Evolutionary conservation across 345 rosid species (phyloP).

Genomic region (Arabis alpina): DNA sequence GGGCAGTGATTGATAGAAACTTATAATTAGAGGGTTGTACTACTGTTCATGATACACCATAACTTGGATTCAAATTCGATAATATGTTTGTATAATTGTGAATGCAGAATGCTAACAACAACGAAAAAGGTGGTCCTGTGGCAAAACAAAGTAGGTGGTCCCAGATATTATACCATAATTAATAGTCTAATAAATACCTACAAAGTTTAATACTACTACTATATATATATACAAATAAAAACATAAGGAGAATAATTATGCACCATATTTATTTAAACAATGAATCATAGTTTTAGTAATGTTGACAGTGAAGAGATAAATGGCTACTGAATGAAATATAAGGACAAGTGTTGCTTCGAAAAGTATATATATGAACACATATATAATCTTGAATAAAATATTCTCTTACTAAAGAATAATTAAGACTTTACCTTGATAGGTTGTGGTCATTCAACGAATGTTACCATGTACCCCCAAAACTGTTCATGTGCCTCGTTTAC

Average conservation of each 20-base stretch:
- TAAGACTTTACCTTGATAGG: too few species aligned
- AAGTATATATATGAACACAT: neutral
- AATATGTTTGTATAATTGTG: constrained; percentile 14
- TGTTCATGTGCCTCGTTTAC: too few species aligned
- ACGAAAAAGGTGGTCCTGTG: neutral
- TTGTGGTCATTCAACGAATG: too few species aligned
- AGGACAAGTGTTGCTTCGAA: neutral
- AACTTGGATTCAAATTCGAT: constrained; percentile 3
- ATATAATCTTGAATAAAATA: neutral
- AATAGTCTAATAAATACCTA: neutral
- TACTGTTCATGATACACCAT: neutral
- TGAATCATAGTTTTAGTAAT: neutral
- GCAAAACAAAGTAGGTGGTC: neutral
- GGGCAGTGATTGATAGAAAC: neutral
- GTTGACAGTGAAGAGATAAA: neutral
- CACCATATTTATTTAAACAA: constrained; percentile 23
- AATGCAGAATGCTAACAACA: constrained; percentile 27
- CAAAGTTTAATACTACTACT: constrained; percentile 1
- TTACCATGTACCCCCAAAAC: too few species aligned
- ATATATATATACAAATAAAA: neutral
- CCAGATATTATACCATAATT: neutral
- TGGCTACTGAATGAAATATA: constrained; percentile 20
- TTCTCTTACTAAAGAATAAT: neutral
- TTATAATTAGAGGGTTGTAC: neutral
- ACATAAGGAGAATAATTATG: neutral